A percentile compares a stretch with the other conserved stretches of the same genome.
These are phyloP conservation scores for Vanrija humicola DNA, from an alignment of 1,284 basidiomycete genomes.

Conservation along the genomic window DNA sequence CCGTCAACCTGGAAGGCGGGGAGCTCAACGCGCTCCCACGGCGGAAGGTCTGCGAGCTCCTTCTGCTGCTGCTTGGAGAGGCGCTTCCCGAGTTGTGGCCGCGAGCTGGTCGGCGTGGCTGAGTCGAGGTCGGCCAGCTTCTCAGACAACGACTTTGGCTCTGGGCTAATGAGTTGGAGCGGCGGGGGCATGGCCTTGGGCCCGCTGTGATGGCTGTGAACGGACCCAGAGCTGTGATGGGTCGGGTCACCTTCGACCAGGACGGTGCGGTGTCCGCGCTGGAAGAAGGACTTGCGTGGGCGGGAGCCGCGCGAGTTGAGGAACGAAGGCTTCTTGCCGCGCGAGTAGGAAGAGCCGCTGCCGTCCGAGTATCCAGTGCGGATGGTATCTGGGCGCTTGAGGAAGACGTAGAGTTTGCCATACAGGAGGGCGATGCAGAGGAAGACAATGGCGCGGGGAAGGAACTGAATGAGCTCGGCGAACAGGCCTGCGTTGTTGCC, in stretches of 20 bases:
- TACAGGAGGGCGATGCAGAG: slow-evolving; percentile 45
- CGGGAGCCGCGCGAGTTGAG: slow-evolving; percentile 1
- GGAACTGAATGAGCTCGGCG: slow-evolving; percentile 48
- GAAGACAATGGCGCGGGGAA: slow-evolving; percentile 43
- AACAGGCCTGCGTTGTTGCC: slow-evolving; percentile 39
- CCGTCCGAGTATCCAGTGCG: slow-evolving; percentile 31
- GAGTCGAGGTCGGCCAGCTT: background rate
- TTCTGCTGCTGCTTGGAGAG: background rate
- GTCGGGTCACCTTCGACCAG: background rate
- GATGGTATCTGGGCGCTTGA: slow-evolving; percentile 49
- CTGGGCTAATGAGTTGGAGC: background rate
- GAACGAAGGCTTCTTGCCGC: slow-evolving; percentile 4
- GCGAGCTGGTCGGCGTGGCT: too few relatives aligned
- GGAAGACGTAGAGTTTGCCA: slow-evolving; percentile 48
- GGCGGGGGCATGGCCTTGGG: background rate
- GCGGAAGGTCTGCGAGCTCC: slow-evolving; percentile 29
- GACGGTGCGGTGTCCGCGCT: slow-evolving; percentile 1
- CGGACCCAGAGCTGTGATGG: background rate
- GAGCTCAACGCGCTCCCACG: slow-evolving; percentile 48
- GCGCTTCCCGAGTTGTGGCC: too few relatives aligned
- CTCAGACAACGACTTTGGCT: background rate
- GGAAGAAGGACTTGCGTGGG: background rate
- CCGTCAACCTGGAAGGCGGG: slow-evolving; percentile 48
- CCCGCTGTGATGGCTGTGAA: background rate
- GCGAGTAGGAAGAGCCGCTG: slow-evolving; percentile 7